Conservation (phyloP, 116 monocot genomes). For the Dioscorea cayenensis region DNA sequence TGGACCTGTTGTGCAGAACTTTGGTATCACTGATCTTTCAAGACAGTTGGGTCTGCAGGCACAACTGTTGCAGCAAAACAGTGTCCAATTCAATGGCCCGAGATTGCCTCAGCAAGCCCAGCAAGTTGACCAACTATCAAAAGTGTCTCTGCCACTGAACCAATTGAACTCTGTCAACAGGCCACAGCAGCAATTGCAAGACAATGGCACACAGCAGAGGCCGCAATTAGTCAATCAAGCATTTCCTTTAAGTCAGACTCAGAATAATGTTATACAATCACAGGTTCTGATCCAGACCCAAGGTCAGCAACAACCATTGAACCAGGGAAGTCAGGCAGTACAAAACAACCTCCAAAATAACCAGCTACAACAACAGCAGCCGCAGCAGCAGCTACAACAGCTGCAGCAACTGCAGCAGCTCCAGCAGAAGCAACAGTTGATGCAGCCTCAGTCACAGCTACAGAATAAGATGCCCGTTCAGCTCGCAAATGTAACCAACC, state of each 20-base stretch:
- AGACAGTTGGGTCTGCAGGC: conserved; percentile 50
- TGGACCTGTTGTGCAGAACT: conserved; percentile 45
- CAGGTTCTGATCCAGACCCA: conserved; percentile 22
- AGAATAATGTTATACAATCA: conserved; percentile 11
- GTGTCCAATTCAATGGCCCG: conserved; percentile 33
- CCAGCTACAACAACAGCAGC: conserved; percentile 26
- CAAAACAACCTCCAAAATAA: conserved; percentile 23
- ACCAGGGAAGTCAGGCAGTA: conserved; percentile 37
- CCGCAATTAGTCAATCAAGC: conserved; percentile 42
- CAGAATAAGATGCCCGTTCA: conserved; percentile 11
- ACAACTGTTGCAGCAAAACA: conserved; percentile 43
- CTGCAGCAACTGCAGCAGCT: conserved; percentile 8
- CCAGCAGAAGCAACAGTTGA: not conserved
- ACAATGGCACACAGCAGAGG: conserved; percentile 23
- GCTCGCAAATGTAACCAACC: conserved; percentile 8
- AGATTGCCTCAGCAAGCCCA: conserved; percentile 42
- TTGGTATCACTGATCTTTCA: conserved; percentile 42
- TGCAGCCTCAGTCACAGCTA: conserved; percentile 20
- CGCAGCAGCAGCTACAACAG: conserved; percentile 8
- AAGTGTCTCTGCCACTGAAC: conserved; percentile 28
- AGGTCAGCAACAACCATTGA: conserved; percentile 37
- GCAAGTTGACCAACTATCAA: conserved; percentile 39
- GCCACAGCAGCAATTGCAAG: conserved; percentile 45
- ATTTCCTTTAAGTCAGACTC: conserved; percentile 36
- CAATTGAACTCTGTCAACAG: conserved; percentile 24